These are phyloP conservation scores for Camellia sinensis DNA, from an alignment of 148 eudicot species.

Conservation along the genomic window DNA sequence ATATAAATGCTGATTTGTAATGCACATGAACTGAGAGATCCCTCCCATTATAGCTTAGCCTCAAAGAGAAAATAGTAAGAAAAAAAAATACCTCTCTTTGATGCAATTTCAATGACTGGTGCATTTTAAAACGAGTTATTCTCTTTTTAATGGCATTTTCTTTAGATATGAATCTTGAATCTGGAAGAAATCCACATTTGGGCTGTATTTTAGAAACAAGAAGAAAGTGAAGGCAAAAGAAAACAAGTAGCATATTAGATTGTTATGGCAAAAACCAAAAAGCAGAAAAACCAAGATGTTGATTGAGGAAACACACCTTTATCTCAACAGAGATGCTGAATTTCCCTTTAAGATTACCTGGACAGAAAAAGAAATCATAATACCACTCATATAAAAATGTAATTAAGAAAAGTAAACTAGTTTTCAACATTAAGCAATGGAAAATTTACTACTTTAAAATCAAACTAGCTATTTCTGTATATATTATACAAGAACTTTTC, in stretches of 20 bases:
- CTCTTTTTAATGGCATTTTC: constrained; percentile 65
- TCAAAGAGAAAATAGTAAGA: neutral
- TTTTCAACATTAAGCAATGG: no score
- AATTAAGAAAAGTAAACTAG: no score
- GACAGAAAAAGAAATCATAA: neutral
- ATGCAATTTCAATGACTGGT: constrained; percentile 31
- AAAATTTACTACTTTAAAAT: neutral
- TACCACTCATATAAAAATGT: no score
- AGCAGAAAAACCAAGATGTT: neutral
- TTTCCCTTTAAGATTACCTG: constrained; percentile 41
- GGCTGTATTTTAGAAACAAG: no score
- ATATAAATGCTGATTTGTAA: no score
- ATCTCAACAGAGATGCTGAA: constrained; percentile 61
- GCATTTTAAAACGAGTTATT: constrained; percentile 83
- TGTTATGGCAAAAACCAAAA: no score
- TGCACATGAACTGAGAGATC: no score
- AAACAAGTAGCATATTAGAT: no score
- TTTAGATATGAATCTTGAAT: constrained; percentile 63
- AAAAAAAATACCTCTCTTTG: constrained; percentile 53
- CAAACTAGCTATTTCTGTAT: no score
- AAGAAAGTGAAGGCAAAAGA: no score
- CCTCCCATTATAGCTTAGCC: neutral
- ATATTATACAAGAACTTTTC: neutral
- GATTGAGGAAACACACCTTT: constrained; percentile 42
- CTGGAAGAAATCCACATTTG: no score